Conservation (phyloP, 176 grass and related monocot genomes). For the Chloris gayana region DNA sequence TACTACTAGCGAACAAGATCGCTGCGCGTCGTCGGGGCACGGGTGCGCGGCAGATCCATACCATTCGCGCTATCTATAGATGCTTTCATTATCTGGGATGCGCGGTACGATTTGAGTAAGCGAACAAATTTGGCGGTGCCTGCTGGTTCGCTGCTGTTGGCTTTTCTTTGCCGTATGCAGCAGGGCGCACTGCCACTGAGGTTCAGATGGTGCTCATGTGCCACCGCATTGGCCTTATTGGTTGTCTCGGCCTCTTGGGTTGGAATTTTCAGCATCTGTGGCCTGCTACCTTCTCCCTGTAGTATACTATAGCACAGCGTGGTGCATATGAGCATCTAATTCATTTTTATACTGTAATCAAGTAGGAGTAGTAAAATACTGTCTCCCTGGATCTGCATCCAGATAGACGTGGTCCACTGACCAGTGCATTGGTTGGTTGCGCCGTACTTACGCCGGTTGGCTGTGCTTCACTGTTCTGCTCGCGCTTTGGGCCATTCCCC, state of each 20-base stretch:
- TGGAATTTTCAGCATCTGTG: neutral
- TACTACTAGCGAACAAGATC: constrained; percentile 31
- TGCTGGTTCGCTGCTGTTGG: neutral
- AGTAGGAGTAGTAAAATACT: neutral
- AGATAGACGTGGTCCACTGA: neutral
- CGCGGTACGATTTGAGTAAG: neutral
- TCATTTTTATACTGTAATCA: neutral
- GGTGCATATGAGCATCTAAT: neutral
- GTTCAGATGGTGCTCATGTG: neutral
- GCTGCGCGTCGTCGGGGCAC: neutral
- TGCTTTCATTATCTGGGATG: neutral
- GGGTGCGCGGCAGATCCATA: neutral
- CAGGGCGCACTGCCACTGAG: neutral
- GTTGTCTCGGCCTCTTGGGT: neutral
- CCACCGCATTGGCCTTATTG: neutral
- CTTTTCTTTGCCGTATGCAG: constrained; percentile 3
- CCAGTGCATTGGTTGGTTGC: neutral
- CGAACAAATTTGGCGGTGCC: neutral
- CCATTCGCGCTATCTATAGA: neutral
- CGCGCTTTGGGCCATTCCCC: neutral
- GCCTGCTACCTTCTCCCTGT: neutral
- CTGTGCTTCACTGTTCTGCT: neutral
- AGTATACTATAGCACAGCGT: neutral
- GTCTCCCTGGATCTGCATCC: neutral
- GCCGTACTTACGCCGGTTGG: neutral